Conservation (phyloP, 2,329 filamentous ascomycete genomes). For the Cercospora sesami region DNA sequence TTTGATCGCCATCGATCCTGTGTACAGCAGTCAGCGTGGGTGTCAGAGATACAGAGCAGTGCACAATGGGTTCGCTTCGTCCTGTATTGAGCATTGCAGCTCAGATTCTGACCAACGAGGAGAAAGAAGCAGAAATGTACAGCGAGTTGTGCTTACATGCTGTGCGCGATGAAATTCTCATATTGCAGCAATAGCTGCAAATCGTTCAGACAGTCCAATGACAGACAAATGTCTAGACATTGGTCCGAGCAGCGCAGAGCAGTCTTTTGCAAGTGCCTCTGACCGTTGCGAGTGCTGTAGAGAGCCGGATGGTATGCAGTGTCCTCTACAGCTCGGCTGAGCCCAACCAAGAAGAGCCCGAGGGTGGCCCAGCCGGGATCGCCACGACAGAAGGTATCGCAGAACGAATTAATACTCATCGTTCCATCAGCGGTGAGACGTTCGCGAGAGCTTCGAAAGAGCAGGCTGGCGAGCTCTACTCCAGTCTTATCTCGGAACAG, state of each 20-base stretch:
- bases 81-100: not conserved
- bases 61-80: not conserved
- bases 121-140: not conserved
- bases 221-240: constrained; percentile 41
- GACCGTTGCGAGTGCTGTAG: constrained; percentile 29
- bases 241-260: constrained; percentile 33
- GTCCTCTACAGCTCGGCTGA: constrained; percentile 41
- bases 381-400: constrained; percentile 10
- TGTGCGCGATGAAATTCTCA: constrained; percentile 51
- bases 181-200: constrained; percentile 50
- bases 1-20: constrained; percentile 33
- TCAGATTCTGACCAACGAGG: not conserved
- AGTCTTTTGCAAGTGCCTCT: constrained; percentile 35
- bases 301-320: constrained; percentile 38
- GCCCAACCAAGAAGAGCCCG: constrained; percentile 43
- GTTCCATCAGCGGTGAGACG: constrained; percentile 5
- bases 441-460: constrained; percentile 16
- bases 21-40: not conserved
- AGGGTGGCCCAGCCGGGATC: constrained; percentile 45
- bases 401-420: constrained; percentile 7
- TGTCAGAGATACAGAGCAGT: not conserved
- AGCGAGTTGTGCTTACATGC: constrained; percentile 28
- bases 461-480: not conserved
- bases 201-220: constrained; percentile 45
- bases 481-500: constrained; percentile 10